Evolutionary conservation across 2,329 filamentous ascomycete genomes (phyloP).

Genomic region (Coniochaeta sp.): DNA sequence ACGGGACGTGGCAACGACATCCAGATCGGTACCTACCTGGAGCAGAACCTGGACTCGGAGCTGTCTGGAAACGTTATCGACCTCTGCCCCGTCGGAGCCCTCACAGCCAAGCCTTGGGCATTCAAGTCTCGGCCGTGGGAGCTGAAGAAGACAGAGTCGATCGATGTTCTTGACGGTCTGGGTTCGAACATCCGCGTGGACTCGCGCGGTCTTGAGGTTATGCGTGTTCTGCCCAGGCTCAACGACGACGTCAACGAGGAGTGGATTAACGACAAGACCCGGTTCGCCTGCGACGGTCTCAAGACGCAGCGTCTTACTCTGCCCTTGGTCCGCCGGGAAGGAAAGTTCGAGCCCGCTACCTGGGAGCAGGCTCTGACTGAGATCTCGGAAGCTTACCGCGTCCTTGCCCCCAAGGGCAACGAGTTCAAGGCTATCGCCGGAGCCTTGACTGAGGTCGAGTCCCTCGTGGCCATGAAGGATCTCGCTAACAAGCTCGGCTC

Average conservation of each 20-base stretch:
- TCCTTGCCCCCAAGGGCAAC: slow-evolving; percentile 75
- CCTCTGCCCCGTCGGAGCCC: slow-evolving; percentile 91
- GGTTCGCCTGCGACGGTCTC: slow-evolving; percentile 92
- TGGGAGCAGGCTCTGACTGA: slow-evolving; percentile 95
- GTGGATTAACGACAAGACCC: slow-evolving; percentile 98
- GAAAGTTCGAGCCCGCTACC: slow-evolving; percentile 84
- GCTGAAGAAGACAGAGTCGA: slow-evolving; percentile 88
- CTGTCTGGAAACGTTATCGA: slow-evolving; percentile 97
- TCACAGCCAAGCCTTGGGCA: slow-evolving; percentile 95
- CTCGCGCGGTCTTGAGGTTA: slow-evolving; percentile 87
- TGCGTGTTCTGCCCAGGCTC: slow-evolving; percentile 85
- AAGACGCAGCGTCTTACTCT: slow-evolving; percentile 95
- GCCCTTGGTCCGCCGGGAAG: slow-evolving; percentile 78
- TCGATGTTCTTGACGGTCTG: slow-evolving; percentile 87
- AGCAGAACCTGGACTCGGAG: slow-evolving; percentile 88
- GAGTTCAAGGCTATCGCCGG: slow-evolving; percentile 96
- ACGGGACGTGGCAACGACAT: slow-evolving; percentile 94
- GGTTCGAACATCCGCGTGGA: slow-evolving; percentile 95
- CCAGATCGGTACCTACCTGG: slow-evolving; percentile 96
- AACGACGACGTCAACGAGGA: slow-evolving; percentile 99
- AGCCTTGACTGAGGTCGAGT: slow-evolving; percentile 85
- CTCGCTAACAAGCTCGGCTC: slow-evolving; percentile 94
- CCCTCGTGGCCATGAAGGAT: slow-evolving; percentile 94
- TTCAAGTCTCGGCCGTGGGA: slow-evolving; percentile 98
- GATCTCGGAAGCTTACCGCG: slow-evolving; percentile 73